A percentile compares a stretch with the other conserved stretches of the same genome.
These are phyloP conservation scores for Phytophthora megakarya DNA, from an alignment of 352 stramenopile species.

Conservation along the genomic window DNA sequence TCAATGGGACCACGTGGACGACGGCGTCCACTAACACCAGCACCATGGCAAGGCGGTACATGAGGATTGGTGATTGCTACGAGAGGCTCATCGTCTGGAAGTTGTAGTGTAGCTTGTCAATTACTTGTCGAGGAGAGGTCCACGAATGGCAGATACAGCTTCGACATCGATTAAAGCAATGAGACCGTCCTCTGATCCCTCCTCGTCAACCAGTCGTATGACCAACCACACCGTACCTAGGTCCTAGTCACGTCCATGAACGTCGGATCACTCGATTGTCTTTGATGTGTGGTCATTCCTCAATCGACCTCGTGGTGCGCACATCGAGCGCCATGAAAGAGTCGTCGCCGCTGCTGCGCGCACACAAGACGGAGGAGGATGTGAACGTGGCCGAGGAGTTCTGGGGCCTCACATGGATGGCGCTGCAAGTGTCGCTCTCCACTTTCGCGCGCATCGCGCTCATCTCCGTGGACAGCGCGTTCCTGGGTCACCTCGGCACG, in stretches of 20 bases:
- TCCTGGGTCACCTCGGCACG: slow-evolving; percentile 76
- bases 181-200: slow-evolving; percentile 5
- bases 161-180: slow-evolving; percentile 5
- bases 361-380: slow-evolving; percentile 34
- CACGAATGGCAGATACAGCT: not conserved
- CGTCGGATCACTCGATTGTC: not conserved
- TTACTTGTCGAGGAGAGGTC: not conserved
- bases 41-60: not conserved
- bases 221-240: not conserved
- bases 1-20: slow-evolving; percentile 33
- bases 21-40: slow-evolving; percentile 27
- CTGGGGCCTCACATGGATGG: slow-evolving; percentile 71
- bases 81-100: slow-evolving; percentile 18
- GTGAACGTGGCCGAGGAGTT: slow-evolving; percentile 70
- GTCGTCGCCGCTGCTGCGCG: slow-evolving; percentile 19
- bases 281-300: slow-evolving; percentile 27
- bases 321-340: slow-evolving; percentile 18
- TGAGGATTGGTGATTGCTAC: not conserved
- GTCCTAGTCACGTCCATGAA: not conserved
- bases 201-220: not conserved
- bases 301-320: slow-evolving; percentile 10
- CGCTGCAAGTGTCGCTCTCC: slow-evolving; percentile 77
- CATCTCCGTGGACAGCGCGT: slow-evolving; percentile 79
- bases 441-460: slow-evolving; percentile 80
- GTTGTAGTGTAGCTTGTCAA: not conserved